Evolutionary conservation across 2,329 filamentous ascomycete genomes (phyloP), one percentile per base, ranked within the genome.

Genomic region (Tetracladium maxilliforme): DNA sequence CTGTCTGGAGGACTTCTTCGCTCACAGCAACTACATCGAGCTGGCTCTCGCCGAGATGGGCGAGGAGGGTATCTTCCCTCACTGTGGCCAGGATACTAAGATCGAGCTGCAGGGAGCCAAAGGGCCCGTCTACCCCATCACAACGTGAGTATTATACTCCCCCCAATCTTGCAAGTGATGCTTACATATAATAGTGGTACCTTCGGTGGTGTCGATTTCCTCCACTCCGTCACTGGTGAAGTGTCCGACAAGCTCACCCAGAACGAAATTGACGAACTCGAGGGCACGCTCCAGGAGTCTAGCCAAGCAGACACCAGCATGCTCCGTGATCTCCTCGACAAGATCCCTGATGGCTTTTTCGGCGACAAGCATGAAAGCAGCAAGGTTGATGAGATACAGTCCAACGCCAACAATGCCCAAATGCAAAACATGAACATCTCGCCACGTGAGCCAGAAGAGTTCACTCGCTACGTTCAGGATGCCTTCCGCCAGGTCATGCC

Each of bases 11-110:
- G 86, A 94, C 46, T 95, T 76, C 55, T 75, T 84, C 27, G 87
- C 86, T 10, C 87, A 94, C 54, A 92, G 82, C 47, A 94, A 94
- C 60, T 94, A 92, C 52, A 72, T 65, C 10, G 86, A 94, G 49
- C 68, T 94, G 30, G 81, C 79, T 30, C 62, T 94, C 23, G 84
- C 90, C 39, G 84, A 93, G 48, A 53, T 93, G 41, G 84, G 83
- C 25, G 83, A 90, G 51, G 59, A 54, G 6, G 67, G 80, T 32
- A 54, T 93, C 31, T 94, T 94, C 49, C 82, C 87, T 14, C 84
- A 93, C 42, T 81, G 90, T 27, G 87, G 87, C 18, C 64, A 71
- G 30, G 55, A 68, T 39, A 83, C 83, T n/a, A 56, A 59, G 42
- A 57, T 93, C 15, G 58, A 69, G 22, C 61, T 94, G 15, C 58